phyloP scores from a whole-genome alignment of 768 basidiomycete species.

The Tylopilus sp. region DNA sequence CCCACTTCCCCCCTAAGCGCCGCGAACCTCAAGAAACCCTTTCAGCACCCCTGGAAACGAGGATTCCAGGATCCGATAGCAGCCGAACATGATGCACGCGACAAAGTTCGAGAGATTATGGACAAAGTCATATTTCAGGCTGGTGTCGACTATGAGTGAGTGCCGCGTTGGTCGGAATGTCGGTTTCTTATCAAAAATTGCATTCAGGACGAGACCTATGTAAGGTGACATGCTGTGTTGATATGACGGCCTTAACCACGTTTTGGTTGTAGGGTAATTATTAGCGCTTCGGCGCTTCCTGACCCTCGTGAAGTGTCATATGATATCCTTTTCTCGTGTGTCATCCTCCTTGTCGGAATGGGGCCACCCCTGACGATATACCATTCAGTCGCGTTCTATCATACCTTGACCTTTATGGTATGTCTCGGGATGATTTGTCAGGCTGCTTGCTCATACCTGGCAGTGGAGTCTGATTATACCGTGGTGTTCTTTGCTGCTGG shows the following conservation, averaged over 20 bases:
- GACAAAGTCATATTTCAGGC: constrained; percentile 79
- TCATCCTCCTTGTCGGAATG: constrained; percentile 15
- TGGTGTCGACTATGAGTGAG: constrained; percentile 87
- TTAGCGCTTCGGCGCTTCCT: constrained; percentile 80
- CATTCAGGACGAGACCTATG: constrained; percentile 78
- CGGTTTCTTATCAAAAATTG: constrained; percentile 13
- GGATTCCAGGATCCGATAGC: constrained; percentile 24
- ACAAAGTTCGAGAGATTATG: constrained; percentile 63
- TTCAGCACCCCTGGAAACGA: constrained; percentile 55
- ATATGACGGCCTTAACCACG: constrained; percentile 6
- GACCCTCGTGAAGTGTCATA: constrained; percentile 76
- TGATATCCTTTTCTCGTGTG: constrained; percentile 71
- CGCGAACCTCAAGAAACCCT: constrained; percentile 34
- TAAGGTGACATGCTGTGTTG: constrained; percentile 34
- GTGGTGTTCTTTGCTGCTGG: constrained; percentile 87
- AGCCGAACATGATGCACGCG: constrained; percentile 30
- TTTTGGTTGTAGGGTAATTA: constrained; percentile 61
- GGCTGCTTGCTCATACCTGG: neutral
- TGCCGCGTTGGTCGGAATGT: constrained; percentile 12
- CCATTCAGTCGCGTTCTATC: constrained; percentile 63
- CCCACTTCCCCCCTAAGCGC: constrained; percentile 36
- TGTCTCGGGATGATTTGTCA: constrained; percentile 11
- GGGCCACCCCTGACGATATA: constrained; percentile 4
- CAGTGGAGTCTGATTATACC: constrained; percentile 87
- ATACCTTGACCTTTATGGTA: constrained; percentile 80